Conservation (phyloP, 345 rosid genomes). For the Euphorbia peplus region DNA sequence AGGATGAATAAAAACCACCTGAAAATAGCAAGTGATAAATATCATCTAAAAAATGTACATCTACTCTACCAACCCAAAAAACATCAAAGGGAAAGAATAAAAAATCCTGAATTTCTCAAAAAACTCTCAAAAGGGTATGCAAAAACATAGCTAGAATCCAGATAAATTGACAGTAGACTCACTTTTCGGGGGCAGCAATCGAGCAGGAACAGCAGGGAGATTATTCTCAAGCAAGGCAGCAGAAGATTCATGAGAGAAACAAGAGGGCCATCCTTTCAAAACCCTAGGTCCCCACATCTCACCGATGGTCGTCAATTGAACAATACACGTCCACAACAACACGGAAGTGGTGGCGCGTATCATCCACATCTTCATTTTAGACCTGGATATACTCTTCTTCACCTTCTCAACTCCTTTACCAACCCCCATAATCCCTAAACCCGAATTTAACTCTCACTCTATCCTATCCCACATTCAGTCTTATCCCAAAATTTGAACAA, state of each 20-base stretch:
- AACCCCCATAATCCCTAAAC: constrained; percentile 27
- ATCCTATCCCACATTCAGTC: constrained; percentile 44
- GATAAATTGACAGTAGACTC: constrained; percentile 19
- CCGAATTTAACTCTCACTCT: constrained; percentile 38
- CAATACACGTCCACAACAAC: constrained; percentile 91
- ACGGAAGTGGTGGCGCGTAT: constrained; percentile 82
- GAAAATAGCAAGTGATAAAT: not conserved
- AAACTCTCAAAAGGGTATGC: not conserved
- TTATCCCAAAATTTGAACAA: constrained; percentile 20
- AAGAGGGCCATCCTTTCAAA: constrained; percentile 86
- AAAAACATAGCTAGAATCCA: not conserved
- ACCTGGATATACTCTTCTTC: constrained; percentile 36
- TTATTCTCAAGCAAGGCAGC: constrained; percentile 38
- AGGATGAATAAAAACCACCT: not conserved
- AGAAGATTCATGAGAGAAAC: constrained; percentile 46
- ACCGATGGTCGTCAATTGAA: constrained; percentile 84
- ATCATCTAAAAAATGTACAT: not conserved
- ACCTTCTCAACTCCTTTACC: constrained; percentile 45
- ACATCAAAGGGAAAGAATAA: not conserved
- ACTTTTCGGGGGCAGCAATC: constrained; percentile 76
- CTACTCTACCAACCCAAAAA: constrained; percentile 1
- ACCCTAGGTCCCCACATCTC: constrained; percentile 88
- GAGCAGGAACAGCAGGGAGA: constrained; percentile 41
- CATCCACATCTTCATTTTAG: constrained; percentile 83
- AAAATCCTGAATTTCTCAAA: not conserved